Evolutionary conservation across 768 basidiomycete species (phyloP), one percentile per base, ranked within the genome.

Genomic region (Xanthoconium purpureum): DNA sequence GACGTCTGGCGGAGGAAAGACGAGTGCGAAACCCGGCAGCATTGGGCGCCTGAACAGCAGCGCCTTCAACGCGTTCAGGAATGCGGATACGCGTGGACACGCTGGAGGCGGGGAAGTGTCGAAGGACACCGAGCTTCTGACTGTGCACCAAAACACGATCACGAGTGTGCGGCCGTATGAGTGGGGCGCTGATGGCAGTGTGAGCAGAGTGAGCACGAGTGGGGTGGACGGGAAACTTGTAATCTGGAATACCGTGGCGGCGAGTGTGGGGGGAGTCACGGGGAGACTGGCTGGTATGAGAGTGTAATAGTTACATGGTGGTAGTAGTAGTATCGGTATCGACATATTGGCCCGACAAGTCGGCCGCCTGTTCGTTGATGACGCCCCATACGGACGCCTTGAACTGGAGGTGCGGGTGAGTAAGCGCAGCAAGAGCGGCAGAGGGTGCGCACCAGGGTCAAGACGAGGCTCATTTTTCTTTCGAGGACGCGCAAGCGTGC

Each of bases 81-180:
- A 91, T 58, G 97, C 97, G 17, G 97, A 98, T 68, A 84, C 81
- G 52, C 85, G 94, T 48, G 87, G 77, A 11, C 71, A 70, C 9
- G 66, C 73, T 7, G 68, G 70, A 8, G 65, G 68, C 2, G 71
- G 66, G 11, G 73, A 75, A 0, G 63, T 66, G 1, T 62, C 73
- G 5, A 69, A 72, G 6, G 85, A 89, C 65, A 91, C 89, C 4
- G 91, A 95, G 68, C 74, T 96, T 50, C 75, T 82, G 66, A 98
- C 97, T 14, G 81, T 97, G 48, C 97, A 98, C 69, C 97, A 98
- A 80, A 99, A 99, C 77, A 97, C 95, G 37, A 97, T 99, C 73
- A 98, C 94, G n/a, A 87, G 80, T 62, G 79, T 98, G 39, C 77
- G 94, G 54, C 76, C 90, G 29, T 97, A 90, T 66, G 87, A 87